A percentile compares a stretch with the other conserved stretches of the same genome.
These are phyloP conservation scores for Fusarium proliferatum DNA, from an alignment of 2,329 filamentous ascomycete species.

Conservation along the genomic window DNA sequence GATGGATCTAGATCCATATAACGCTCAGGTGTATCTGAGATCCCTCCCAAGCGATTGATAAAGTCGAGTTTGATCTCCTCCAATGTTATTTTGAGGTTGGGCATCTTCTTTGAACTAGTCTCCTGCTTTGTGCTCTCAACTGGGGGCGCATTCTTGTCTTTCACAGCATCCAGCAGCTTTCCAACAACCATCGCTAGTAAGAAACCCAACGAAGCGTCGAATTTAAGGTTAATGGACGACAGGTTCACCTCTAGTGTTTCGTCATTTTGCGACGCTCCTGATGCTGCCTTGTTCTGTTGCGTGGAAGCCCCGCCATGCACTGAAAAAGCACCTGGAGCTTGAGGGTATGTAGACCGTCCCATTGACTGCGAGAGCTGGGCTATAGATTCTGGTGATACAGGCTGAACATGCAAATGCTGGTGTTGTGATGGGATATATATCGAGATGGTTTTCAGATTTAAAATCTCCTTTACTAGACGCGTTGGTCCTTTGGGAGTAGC, in stretches of 20 bases:
- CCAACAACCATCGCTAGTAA: slow-evolving; percentile 63
- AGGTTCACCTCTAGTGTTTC: slow-evolving; percentile 60
- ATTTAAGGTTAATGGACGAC: slow-evolving; percentile 64
- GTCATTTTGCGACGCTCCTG: slow-evolving; percentile 21
- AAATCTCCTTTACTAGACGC: slow-evolving; percentile 66
- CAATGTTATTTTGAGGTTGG: slow-evolving; percentile 57
- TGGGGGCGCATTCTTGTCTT: slow-evolving; percentile 36
- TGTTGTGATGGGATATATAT: slow-evolving; percentile 65
- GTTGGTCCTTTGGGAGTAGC: slow-evolving; percentile 65
- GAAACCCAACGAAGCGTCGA: slow-evolving; percentile 68
- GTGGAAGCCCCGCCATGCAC: slow-evolving; percentile 49
- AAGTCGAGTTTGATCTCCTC: slow-evolving; percentile 66
- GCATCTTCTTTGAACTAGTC: slow-evolving; percentile 32
- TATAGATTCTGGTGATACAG: slow-evolving; percentile 44
- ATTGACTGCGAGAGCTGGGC: slow-evolving; percentile 48
- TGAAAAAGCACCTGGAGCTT: slow-evolving; percentile 72
- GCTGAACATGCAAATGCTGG: slow-evolving; percentile 54
- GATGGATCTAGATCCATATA: slow-evolving; percentile 58
- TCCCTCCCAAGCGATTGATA: slow-evolving; percentile 63
- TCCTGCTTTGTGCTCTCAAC: slow-evolving; percentile 20
- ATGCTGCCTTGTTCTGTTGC: slow-evolving; percentile 3
- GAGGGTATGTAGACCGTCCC: slow-evolving; percentile 56
- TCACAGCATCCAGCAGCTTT: slow-evolving; percentile 60
- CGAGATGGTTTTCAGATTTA: slow-evolving; percentile 62
- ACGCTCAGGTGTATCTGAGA: slow-evolving; percentile 62